Evolutionary conservation across 1,284 basidiomycete genomes (phyloP), one percentile per base, ranked within the genome.

Genomic region (Erythrobasidium hasegawianum): DNA sequence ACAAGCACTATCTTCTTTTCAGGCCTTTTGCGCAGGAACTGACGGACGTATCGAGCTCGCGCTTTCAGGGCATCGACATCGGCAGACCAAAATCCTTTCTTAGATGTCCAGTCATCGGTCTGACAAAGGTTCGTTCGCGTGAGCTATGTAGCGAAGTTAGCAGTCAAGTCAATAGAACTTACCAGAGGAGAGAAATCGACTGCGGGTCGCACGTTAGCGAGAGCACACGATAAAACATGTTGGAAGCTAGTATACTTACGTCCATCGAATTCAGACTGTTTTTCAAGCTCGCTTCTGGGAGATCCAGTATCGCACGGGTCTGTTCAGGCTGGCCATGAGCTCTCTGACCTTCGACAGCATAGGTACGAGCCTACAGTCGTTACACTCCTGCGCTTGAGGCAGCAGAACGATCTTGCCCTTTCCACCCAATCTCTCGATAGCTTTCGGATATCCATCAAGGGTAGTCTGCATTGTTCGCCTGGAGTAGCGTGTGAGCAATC

Each of bases 1-100:
- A 79, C 76, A 27, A 79, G 75, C 41, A 78, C 77, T 64, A 79
- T 79, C 69, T 76, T 74, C 39, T 70, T 64, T 71, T 79, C 78
- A 10, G 73, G 73, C n/a, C 76, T 70, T 14, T 71, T 67, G 9
- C 76, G 70, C 40, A 79, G 70, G 75, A 76, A 78, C 39, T 67
- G 50, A 22, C 77, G 71, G 1, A 76, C 74, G 33, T 62, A 52
- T 29, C 61, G 60, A 1, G 77, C 77, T 18, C 78, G 54, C 9
- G 41, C 62, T 50, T 64, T 75, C 72, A 20, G 64, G 59, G 1
- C 64, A 72, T 13, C 68, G 67, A 40, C 70, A 71, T 14, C 57
- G 18, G 74, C 72, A 33, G 69, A 68, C 59, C 71, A 79, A 54
- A 77, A 76, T 22, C 78, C 78, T 55, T 71, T 64, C 71, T 79